These are phyloP conservation scores for Volvariella volvacea DNA, from an alignment of 1,284 basidiomycete genomes.

Conservation along the genomic window DNA sequence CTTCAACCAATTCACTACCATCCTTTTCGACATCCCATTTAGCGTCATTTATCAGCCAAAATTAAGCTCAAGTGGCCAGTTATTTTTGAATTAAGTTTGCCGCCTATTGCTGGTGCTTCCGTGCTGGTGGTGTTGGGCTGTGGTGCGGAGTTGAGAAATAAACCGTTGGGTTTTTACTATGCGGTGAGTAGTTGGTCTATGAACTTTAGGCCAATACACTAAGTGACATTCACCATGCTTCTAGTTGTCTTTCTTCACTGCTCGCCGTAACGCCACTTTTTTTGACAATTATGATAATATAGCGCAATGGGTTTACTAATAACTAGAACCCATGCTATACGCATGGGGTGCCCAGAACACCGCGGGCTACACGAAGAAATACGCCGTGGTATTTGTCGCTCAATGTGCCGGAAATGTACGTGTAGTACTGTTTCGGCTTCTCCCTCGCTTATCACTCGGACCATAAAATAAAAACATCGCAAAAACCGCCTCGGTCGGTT, in stretches of 20 bases:
- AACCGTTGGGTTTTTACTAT: conserved; percentile 35
- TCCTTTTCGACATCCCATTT: conserved; percentile 44
- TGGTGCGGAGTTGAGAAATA: conserved; percentile 20
- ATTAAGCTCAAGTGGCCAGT: conserved; percentile 46
- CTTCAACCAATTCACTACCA: conserved; percentile 32
- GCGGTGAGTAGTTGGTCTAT: conserved; percentile 19
- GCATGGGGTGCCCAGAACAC: conserved; percentile 37
- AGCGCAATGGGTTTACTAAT: neutral
- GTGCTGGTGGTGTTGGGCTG: conserved; percentile 28
- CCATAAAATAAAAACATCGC: too few relatives aligned
- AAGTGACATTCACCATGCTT: conserved; percentile 4
- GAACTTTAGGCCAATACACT: conserved; percentile 2
- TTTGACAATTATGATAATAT: neutral
- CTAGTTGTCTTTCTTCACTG: conserved; percentile 29
- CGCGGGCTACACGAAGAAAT: conserved; percentile 37
- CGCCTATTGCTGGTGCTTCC: conserved; percentile 31
- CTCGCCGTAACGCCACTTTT: conserved; percentile 19
- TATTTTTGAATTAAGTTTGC: conserved; percentile 30
- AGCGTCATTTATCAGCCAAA: conserved; percentile 37
- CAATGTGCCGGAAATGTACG: conserved; percentile 37
- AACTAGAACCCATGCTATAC: conserved; percentile 31
- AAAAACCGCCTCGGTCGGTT: neutral
- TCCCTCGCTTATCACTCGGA: too few relatives aligned
- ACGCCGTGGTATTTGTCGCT: conserved; percentile 31
- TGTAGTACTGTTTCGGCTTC: neutral